Conservation (phyloP, 202 grass and related monocot genomes). For the Panicum virgatum region DNA sequence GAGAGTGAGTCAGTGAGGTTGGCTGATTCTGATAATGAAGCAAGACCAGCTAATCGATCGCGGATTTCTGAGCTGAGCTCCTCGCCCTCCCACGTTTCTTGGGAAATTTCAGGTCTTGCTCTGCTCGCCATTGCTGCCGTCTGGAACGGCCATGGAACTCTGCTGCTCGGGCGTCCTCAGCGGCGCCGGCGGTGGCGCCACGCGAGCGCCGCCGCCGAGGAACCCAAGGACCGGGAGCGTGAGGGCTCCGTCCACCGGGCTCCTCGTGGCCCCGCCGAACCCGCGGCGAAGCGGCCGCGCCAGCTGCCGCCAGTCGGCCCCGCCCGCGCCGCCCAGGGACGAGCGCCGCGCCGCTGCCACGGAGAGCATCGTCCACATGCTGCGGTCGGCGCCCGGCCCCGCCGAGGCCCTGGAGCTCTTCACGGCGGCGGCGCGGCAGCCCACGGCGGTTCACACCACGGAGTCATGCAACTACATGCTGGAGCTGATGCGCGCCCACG, state of each 20-base stretch:
- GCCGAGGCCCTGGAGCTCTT: slow-evolving; percentile 64
- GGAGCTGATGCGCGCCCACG: slow-evolving; percentile 64
- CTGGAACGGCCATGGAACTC: slow-evolving; percentile 40
- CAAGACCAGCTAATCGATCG: not conserved
- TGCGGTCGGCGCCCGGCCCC: slow-evolving; percentile 54
- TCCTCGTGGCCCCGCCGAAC: slow-evolving; percentile 7
- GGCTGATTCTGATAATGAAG: not conserved
- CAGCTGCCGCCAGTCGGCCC: not conserved
- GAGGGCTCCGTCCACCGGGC: slow-evolving; percentile 26
- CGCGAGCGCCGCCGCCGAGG: slow-evolving; percentile 9
- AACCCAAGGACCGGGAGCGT: not conserved
- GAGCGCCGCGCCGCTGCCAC: slow-evolving; percentile 23
- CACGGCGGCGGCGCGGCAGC: slow-evolving; percentile 49
- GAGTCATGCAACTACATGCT: slow-evolving; percentile 95
- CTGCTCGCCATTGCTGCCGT: not conserved
- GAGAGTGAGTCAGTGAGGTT: not conserved
- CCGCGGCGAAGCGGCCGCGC: slow-evolving; percentile 17
- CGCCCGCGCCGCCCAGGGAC: slow-evolving; percentile 6
- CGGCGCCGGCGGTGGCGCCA: too few species aligned
- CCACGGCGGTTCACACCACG: slow-evolving; percentile 64
- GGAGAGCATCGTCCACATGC: slow-evolving; percentile 54
- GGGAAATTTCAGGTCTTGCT: not conserved
- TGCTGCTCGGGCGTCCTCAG: slow-evolving; percentile 46
- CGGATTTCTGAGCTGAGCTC: not conserved
- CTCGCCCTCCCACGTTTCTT: not conserved